Percentiles rank a stretch among this genome's conserved stretches.
Evolutionary conservation across 495 filamentous ascomycete genomes (phyloP).

Genomic region (Rostrohypoxylon terebratum): DNA sequence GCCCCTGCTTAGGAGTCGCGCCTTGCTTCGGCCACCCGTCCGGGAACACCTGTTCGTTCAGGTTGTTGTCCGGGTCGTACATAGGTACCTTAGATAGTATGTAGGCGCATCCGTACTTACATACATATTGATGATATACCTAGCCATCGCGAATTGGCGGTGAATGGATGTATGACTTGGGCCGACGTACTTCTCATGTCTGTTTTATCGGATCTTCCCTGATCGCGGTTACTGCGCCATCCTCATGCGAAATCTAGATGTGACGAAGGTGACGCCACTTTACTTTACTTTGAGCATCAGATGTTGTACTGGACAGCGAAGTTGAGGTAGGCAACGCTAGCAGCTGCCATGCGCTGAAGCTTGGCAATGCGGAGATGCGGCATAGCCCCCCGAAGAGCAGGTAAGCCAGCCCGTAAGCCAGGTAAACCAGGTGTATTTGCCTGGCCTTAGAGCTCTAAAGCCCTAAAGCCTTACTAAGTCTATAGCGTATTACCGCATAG

Average conservation of each 20-base stretch:
- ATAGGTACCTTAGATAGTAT: neutral
- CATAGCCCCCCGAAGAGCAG: constrained; percentile 23
- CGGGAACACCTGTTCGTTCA: constrained; percentile 15
- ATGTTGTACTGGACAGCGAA: neutral
- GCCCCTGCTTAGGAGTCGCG: constrained; percentile 5
- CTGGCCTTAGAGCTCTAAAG: constrained; percentile 12
- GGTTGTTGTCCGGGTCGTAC: constrained; percentile 4
- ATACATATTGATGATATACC: neutral
- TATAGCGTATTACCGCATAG: constrained; percentile 13
- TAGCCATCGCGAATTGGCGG: constrained; percentile 19
- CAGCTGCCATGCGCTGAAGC: constrained; percentile 5
- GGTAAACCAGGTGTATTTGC: neutral
- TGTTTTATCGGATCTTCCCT: constrained; percentile 12
- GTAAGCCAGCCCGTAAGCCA: neutral
- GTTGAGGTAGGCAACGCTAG: constrained; percentile 4
- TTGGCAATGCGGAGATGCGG: constrained; percentile 18
- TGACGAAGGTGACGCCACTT: neutral
- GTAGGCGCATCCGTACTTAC: neutral
- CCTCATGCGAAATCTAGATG: constrained; percentile 7
- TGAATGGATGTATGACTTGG: constrained; percentile 9
- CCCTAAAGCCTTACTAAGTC: constrained; percentile 11
- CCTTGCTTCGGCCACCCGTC: constrained; percentile 16
- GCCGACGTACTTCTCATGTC: constrained; percentile 29
- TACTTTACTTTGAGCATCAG: neutral
- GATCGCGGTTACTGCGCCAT: constrained; percentile 16